Base-by-base conservation (phyloP, 306 rosid species). In the Pyrus pyrifolia region DNA sequence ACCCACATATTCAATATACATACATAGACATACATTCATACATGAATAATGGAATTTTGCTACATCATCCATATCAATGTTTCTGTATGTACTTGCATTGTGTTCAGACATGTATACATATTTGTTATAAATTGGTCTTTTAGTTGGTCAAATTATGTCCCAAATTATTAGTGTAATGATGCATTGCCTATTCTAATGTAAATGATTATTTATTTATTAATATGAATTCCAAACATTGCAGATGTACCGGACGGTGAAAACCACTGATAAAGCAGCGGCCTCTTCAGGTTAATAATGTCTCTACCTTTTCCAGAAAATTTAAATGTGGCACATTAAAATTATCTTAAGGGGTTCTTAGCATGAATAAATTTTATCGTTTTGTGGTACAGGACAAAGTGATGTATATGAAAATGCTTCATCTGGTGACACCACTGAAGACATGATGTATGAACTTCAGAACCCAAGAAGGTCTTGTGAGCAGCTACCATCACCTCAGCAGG, bases 171-270 rank as follows among this genome's bases (percentile, higher is more conserved):
- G 79, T 58, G 63, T 58, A 58, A 22, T 58, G 63, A 22, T 58
- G 15, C 11, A 58, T 4, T 22, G 23, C 27, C 63, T 12, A 22
- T 58, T 12, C 30, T 58, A 58, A 22, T 23, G 11, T 22, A 49
- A 15, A 15, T 49, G 55, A 49, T 49, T 49, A 49, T 49, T 49
- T 49, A 15, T 49, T 49, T 49, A 46, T 49, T 49, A 49, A 49
- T 4, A 14, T 49, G 17, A 14, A 5, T 49, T 15, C 55, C 19
- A 49, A 49, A 49, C 15, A 49, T 49, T 33, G 49, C 85, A 95
- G 99, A 95, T 95, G 99, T 95, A 92, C 81, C 87, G 99, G 80
- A 95, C 99, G 81, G 99, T 95, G 72, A 95, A 95, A 76, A 95
- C 96, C 38, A 95, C 97, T 10, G 97, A 92, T 76, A 90, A 83